phyloP scores from a whole-genome alignment of 805 yeast species.

The Candida orba region DNA sequence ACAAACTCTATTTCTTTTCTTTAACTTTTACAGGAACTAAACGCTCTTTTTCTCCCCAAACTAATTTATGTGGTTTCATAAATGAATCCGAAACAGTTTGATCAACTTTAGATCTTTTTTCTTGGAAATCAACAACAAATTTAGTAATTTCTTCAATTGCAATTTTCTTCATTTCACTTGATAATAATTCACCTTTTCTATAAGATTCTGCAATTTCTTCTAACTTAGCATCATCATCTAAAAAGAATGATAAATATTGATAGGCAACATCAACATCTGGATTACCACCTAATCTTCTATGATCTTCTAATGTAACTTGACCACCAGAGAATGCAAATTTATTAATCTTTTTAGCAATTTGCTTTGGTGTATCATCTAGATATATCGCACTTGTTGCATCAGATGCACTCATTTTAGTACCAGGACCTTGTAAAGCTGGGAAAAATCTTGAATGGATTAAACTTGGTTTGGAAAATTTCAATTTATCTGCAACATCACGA shows the following conservation, averaged over 20 bases:
- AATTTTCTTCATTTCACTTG: slow-evolving; percentile 88
- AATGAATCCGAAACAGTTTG: slow-evolving; percentile 55
- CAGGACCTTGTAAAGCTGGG: slow-evolving; percentile 96
- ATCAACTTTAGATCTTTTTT: slow-evolving; percentile 57
- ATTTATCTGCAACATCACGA: slow-evolving; percentile 93
- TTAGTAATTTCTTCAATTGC: slow-evolving; percentile 77
- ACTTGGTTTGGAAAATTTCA: slow-evolving; percentile 85
- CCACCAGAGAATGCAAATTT: slow-evolving; percentile 98
- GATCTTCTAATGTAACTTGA: slow-evolving; percentile 78
- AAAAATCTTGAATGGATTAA: slow-evolving; percentile 90
- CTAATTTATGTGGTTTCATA: slow-evolving; percentile 80
- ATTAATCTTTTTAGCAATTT: slow-evolving; percentile 89
- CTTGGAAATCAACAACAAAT: slow-evolving; percentile 79
- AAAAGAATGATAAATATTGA: slow-evolving; percentile 86
- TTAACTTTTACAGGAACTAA: slow-evolving; percentile 60
- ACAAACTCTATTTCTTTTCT: slow-evolving; percentile 12
- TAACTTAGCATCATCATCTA: slow-evolving; percentile 80
- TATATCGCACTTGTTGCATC: slow-evolving; percentile 86
- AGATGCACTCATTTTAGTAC: slow-evolving; percentile 95
- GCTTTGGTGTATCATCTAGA: slow-evolving; percentile 91
- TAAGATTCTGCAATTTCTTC: slow-evolving; percentile 55
- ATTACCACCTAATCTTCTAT: slow-evolving; percentile 83
- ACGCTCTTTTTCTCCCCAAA: slow-evolving; percentile 69
- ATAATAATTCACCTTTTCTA: slow-evolving; percentile 71
- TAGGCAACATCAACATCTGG: slow-evolving; percentile 94